Evolutionary conservation across 2,329 filamentous ascomycete genomes (phyloP).

Genomic region (Beauveria asiatica): DNA sequence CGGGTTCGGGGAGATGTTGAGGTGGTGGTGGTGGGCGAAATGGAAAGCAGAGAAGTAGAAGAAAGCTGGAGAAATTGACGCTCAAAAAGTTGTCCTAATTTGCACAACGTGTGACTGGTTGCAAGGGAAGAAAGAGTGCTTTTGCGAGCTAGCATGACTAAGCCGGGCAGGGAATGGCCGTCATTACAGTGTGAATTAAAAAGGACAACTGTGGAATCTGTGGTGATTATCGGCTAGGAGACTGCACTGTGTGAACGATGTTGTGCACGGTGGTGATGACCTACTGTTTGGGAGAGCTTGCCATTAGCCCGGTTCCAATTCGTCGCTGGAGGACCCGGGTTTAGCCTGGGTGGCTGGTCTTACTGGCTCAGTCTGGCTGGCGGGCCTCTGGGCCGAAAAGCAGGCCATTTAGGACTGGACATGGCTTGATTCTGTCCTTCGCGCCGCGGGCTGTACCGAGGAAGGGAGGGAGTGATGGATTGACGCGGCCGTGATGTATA

Average conservation of each 20-base stretch:
- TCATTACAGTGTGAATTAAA: constrained; percentile 23
- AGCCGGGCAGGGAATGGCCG: constrained; percentile 17
- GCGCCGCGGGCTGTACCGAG: background rate
- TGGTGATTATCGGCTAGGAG: background rate
- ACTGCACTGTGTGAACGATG: constrained; percentile 13
- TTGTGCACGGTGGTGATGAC: constrained; percentile 13
- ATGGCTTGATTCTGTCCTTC: constrained; percentile 1
- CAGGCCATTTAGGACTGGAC: constrained; percentile 1
- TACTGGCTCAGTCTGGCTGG: background rate
- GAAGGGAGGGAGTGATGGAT: background rate
- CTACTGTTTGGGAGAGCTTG: constrained; percentile 13
- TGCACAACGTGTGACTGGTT: constrained; percentile 17
- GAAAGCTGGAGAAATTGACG: constrained; percentile 6
- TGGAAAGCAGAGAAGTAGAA: background rate
- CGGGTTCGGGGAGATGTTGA: constrained; percentile 20
- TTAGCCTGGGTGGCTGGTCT: background rate
- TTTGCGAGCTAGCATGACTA: constrained; percentile 26
- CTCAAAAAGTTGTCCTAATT: constrained; percentile 2
- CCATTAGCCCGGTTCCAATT: constrained; percentile 19
- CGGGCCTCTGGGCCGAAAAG: background rate
- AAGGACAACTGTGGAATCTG: background rate
- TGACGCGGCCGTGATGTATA: background rate
- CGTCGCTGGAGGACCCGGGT: constrained; percentile 9
- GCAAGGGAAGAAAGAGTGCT: constrained; percentile 19
- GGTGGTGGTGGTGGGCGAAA: constrained; percentile 9